Evolutionary conservation across 352 stramenopile species (phyloP), one percentile per base, ranked within the genome.

Genomic region (Pythium utonaiense): DNA sequence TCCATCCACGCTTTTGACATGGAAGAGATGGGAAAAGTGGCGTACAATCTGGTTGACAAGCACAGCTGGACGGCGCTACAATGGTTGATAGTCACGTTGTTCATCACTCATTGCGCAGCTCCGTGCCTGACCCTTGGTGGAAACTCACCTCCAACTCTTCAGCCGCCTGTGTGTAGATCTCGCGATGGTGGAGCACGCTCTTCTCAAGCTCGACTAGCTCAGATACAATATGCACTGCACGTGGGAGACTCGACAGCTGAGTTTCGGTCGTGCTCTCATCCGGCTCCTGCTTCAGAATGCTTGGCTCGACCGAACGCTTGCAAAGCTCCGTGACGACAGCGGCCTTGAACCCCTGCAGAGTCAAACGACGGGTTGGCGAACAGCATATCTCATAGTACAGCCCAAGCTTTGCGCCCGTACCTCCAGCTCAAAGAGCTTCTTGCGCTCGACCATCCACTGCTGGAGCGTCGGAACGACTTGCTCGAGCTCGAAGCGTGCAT

Each of bases 21-120:
- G 71, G 69, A 97, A 97, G 7, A 97, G 69, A 41, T 96, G 82
- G 24, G 77, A 88, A 55, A 96, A 96, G 30, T 97, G 88, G 28
- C 77, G 74, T 9, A 97, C 84, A 24, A 96, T 93, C 45, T 92
- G 80, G 56, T 96, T 92, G 19, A 95, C 76, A 17, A 96, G 59
- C 13, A 95, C 71, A 22, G 82, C 86, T 27, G 88, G 88, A 19
- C 80, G 78, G 28, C 83, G 77, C 81, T 91, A 31, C 10, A n/a
- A n/a, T n/a, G n/a, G n/a, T n/a, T n/a, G n/a, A n/a, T n/a, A n/a
- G n/a, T n/a, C n/a, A n/a, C n/a, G n/a, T n/a, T n/a, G n/a, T n/a
- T n/a, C n/a, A n/a, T n/a, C n/a, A n/a, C n/a, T n/a, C n/a, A n/a
- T n/a, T n/a, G n/a, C n/a, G n/a, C n/a, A n/a, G n/a, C n/a, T n/a